Evolutionary conservation across 805 yeast genomes (phyloP).

Genomic region (Saccharomycopsis guyanensis): DNA sequence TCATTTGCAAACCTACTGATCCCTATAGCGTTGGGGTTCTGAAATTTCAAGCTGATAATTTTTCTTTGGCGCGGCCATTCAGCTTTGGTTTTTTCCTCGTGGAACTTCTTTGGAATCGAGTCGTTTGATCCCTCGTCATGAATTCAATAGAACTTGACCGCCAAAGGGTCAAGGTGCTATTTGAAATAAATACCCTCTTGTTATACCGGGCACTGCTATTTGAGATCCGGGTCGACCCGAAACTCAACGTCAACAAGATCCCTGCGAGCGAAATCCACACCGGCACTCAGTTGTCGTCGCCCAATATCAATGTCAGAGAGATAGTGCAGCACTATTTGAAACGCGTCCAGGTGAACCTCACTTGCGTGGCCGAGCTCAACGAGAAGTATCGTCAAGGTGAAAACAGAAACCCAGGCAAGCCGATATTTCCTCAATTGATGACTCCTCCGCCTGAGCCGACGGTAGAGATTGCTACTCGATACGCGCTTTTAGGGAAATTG

Average conservation of each 20-base stretch:
- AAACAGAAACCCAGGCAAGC: not conserved
- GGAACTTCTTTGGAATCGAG: too few relatives aligned
- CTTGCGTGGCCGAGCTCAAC: slow-evolving; percentile 20
- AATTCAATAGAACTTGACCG: slow-evolving; percentile 16
- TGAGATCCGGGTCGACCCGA: slow-evolving; percentile 14
- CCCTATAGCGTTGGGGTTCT: too few relatives aligned
- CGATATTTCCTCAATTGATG: slow-evolving; percentile 15
- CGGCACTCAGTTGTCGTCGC: slow-evolving; percentile 4
- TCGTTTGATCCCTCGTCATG: too few relatives aligned
- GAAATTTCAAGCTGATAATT: too few relatives aligned
- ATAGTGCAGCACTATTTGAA: slow-evolving; percentile 14
- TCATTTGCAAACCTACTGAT: too few relatives aligned
- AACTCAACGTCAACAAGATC: slow-evolving; percentile 13
- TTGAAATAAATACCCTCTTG: slow-evolving; percentile 18
- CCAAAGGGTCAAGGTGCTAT: slow-evolving; percentile 15
- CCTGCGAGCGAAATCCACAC: slow-evolving; percentile 8
- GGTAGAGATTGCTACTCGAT: slow-evolving; percentile 11
- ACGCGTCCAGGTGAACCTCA: slow-evolving; percentile 18
- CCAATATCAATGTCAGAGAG: slow-evolving; percentile 8
- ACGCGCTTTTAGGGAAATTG: slow-evolving; percentile 10
- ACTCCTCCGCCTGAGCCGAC: slow-evolving; percentile 19
- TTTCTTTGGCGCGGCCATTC: too few relatives aligned
- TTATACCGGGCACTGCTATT: slow-evolving; percentile 15
- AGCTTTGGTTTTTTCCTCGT: too few relatives aligned
- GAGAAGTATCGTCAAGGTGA: slow-evolving; percentile 13